Evolutionary conservation across 208 protist genomes (phyloP).

Genomic region (Acanthamoeba triangularis): DNA sequence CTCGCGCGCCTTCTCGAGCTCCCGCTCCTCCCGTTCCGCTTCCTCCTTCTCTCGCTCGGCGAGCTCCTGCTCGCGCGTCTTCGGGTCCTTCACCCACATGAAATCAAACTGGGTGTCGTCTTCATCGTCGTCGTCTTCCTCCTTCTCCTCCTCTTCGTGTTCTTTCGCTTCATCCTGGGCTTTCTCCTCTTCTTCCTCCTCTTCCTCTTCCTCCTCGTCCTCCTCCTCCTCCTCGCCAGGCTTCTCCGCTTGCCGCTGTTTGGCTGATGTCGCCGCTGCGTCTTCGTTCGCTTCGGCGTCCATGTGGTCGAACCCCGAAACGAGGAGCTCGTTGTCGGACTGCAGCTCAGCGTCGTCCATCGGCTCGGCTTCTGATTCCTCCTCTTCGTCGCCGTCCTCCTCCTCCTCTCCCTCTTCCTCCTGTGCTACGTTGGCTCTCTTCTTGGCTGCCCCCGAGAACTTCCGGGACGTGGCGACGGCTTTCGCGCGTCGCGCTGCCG

Average conservation of each 20-base stretch:
- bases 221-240: no score
- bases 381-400: not conserved
- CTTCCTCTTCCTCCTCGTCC: not conserved
- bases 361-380: not conserved
- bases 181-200: constrained; percentile 8
- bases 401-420: not conserved
- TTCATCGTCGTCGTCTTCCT: not conserved
- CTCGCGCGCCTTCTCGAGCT: not conserved
- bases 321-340: not conserved
- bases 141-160: not conserved
- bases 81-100: constrained; percentile 53
- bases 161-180: not conserved
- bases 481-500: not conserved
- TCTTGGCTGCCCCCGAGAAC: not conserved
- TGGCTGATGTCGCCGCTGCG: not conserved
- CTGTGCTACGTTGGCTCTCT: not conserved
- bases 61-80: not conserved
- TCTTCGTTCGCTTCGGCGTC: no score
- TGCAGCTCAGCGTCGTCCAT: not conserved
- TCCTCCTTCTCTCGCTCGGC: not conserved
- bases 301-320: not conserved
- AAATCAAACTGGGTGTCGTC: constrained; percentile 36
- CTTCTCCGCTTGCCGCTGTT: not conserved
- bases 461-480: not conserved
- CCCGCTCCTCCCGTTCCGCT: not conserved